Conservation (phyloP, 495 filamentous ascomycete species). For the Xylaria acuta region DNA sequence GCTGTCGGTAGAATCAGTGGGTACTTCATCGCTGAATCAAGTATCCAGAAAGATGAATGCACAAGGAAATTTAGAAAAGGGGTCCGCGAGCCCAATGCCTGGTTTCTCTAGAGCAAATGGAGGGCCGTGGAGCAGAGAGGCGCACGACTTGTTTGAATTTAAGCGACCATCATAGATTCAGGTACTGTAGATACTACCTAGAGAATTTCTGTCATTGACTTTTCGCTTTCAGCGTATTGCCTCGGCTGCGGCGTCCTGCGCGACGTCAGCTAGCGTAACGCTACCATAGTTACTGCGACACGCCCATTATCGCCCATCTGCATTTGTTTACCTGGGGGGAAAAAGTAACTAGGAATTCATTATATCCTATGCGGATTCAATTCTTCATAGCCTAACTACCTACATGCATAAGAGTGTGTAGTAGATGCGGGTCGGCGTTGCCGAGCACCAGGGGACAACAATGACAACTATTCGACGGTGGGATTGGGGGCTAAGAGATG, state of each 20-base stretch:
- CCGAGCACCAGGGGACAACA: neutral
- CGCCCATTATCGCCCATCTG: neutral
- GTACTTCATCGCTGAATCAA: conserved; percentile 18
- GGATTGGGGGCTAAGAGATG: conserved; percentile 18
- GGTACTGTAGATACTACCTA: neutral
- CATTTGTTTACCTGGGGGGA: neutral
- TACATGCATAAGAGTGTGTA: neutral
- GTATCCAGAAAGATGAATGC: conserved; percentile 22
- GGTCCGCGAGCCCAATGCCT: conserved; percentile 31
- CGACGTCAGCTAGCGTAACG: neutral
- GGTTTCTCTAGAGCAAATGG: conserved; percentile 49
- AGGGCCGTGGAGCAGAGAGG: conserved; percentile 61
- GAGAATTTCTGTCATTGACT: neutral
- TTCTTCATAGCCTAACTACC: neutral
- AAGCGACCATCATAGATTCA: conserved; percentile 41
- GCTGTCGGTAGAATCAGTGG: conserved; percentile 37
- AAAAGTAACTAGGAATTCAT: neutral
- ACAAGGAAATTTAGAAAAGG: conserved; percentile 35
- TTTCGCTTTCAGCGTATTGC: neutral
- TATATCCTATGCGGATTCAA: neutral
- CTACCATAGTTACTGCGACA: neutral
- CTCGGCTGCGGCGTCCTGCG: neutral
- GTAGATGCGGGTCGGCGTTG: neutral
- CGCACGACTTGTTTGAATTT: conserved; percentile 56
- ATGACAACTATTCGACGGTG: neutral